Evolutionary conservation across 345 rosid species (phyloP).

Genomic region (Nasturtium officinale): DNA sequence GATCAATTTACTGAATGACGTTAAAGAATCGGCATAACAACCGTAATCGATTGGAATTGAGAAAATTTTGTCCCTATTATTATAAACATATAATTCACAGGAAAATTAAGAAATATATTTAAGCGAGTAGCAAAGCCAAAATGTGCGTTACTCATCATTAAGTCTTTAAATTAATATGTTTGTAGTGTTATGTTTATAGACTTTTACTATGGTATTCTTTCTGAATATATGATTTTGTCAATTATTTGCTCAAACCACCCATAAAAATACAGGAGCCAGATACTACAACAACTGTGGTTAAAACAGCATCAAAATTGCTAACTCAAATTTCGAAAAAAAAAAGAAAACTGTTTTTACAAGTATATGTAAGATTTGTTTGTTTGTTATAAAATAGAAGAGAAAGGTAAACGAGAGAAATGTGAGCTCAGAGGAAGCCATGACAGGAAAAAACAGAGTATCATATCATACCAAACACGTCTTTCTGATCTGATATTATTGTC

Average conservation of each 20-base stretch:
- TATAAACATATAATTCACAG: no score
- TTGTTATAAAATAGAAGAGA: background rate
- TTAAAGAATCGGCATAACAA: no score
- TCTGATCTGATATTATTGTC: constrained; percentile 27
- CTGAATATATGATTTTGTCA: background rate
- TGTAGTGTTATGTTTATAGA: background rate
- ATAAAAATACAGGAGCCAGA: background rate
- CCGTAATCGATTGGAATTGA: no score
- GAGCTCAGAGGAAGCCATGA: constrained; percentile 14
- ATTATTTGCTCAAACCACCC: background rate
- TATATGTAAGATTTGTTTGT: background rate
- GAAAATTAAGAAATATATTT: no score
- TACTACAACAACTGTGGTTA: background rate
- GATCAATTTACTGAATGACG: background rate
- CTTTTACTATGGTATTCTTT: background rate
- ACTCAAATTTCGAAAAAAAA: no score
- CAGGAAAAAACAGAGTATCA: constrained; percentile 18
- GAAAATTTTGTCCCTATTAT: no score
- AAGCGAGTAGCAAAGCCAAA: no score
- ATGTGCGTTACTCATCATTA: no score
- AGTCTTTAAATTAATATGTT: no score
- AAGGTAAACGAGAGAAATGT: constrained; percentile 37
- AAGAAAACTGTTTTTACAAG: background rate
- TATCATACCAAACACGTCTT: constrained; percentile 39
- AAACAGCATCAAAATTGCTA: background rate